phyloP scores from a whole-genome alignment of 306 rosid genomes.

The cucumber (Cucumis sativus) region Cucumber_9930_V3 NC_026660.2:25079001-25079500 shows the following conservation, averaged over 20 bases:
- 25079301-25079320: constrained; percentile 77
- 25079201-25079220: constrained; percentile 94
- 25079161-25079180: constrained; percentile 66
- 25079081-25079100: constrained; percentile 65
- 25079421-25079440: constrained; percentile 65
- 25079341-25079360: constrained; percentile 8
- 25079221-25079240: constrained; percentile 63
- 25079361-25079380: constrained; percentile 14
- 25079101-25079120: neutral
- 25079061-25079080: constrained; percentile 61
- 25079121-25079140: neutral
- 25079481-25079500: constrained; percentile 78
- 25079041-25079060: constrained; percentile 55
- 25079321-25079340: constrained; percentile 57
- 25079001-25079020: constrained; percentile 97
- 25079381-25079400: constrained; percentile 23
- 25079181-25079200: constrained; percentile 82
- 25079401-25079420: constrained; percentile 33
- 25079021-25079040: constrained; percentile 79
- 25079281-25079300: constrained; percentile 80
- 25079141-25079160: neutral
- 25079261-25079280: constrained; percentile 80
- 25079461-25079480: constrained; percentile 81
- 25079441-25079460: constrained; percentile 86
- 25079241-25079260: constrained; percentile 48